phyloP scores from a whole-genome alignment of 1,284 basidiomycete species.

The Gymnopus androsaceus region DNA sequence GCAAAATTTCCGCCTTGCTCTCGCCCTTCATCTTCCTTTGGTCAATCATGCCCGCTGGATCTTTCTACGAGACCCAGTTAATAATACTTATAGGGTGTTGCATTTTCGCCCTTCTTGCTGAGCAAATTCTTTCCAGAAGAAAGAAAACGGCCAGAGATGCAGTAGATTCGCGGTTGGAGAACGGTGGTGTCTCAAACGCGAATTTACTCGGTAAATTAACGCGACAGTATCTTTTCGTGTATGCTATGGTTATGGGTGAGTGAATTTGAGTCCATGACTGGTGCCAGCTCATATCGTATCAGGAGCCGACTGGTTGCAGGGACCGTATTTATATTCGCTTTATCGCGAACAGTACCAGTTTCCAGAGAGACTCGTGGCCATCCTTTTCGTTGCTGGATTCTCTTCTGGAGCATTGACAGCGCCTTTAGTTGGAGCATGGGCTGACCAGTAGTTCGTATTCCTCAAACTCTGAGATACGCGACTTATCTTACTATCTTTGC shows the following conservation, averaged over 20 bases:
- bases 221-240: conserved; percentile 64
- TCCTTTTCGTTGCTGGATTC: conserved; percentile 74
- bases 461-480: not conserved
- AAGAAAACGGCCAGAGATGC: conserved; percentile 23
- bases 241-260: conserved; percentile 73
- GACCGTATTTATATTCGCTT: conserved; percentile 73
- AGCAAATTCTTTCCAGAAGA: conserved; percentile 43
- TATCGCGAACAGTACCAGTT: conserved; percentile 70
- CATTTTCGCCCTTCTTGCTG: conserved; percentile 45
- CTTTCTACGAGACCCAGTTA: conserved; percentile 59
- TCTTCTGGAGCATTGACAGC: conserved; percentile 67
- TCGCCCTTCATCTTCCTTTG: not conserved
- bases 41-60: too few relatives aligned
- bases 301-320: conserved; percentile 82
- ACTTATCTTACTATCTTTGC: conserved; percentile 1
- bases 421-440: conserved; percentile 73
- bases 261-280: conserved; percentile 1
- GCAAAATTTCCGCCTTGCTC: not conserved
- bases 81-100: conserved; percentile 47
- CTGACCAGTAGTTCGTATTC: conserved; percentile 66
- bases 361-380: conserved; percentile 62
- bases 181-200: conserved; percentile 23
- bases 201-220: conserved; percentile 42
- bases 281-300: conserved; percentile 5
- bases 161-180: conserved; percentile 37